phyloP scores from a whole-genome alignment of 2,329 filamentous ascomycete genomes.

The Fusarium incarnatum region DNA sequence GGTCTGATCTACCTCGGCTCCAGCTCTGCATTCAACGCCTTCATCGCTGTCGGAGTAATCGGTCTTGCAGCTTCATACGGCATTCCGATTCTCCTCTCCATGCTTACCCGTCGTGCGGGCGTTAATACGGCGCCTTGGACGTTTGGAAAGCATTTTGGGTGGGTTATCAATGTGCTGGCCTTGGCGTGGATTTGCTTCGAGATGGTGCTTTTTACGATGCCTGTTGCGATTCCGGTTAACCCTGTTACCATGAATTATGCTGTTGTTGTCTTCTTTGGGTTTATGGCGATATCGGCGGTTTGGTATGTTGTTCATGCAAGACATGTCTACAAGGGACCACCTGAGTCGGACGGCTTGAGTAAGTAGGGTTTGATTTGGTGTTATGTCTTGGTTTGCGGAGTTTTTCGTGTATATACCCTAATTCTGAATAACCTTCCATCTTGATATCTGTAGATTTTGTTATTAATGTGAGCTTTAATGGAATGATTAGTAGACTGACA shows the following conservation, averaged over 20 bases:
- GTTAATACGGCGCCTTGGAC: constrained; percentile 74
- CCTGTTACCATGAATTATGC: constrained; percentile 74
- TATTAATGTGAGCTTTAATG: not conserved
- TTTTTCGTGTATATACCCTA: not conserved
- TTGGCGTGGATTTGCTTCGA: constrained; percentile 76
- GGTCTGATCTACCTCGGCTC: constrained; percentile 84
- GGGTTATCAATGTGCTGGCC: constrained; percentile 73
- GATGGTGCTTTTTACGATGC: constrained; percentile 83
- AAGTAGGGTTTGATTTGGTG: not conserved
- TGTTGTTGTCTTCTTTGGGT: constrained; percentile 73
- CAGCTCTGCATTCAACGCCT: constrained; percentile 79
- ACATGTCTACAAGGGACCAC: constrained; percentile 44
- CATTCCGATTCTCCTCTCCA: constrained; percentile 77
- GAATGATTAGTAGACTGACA: not conserved
- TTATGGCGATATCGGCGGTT: constrained; percentile 66
- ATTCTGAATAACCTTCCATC: not conserved
- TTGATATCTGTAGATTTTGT: not conserved
- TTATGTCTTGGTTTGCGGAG: not conserved
- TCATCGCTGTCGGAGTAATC: constrained; percentile 83
- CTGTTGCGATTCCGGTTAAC: constrained; percentile 68
- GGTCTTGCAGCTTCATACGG: constrained; percentile 81
- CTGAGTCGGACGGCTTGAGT: constrained; percentile 38
- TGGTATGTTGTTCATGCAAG: constrained; percentile 70
- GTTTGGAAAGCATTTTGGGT: constrained; percentile 72
- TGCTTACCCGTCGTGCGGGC: constrained; percentile 72